A percentile compares a stretch with the other conserved stretches of the same genome.
These are phyloP conservation scores for Fragaria vesca DNA, from an alignment of 306 rosid genomes.

Conservation along the genomic window DNA sequence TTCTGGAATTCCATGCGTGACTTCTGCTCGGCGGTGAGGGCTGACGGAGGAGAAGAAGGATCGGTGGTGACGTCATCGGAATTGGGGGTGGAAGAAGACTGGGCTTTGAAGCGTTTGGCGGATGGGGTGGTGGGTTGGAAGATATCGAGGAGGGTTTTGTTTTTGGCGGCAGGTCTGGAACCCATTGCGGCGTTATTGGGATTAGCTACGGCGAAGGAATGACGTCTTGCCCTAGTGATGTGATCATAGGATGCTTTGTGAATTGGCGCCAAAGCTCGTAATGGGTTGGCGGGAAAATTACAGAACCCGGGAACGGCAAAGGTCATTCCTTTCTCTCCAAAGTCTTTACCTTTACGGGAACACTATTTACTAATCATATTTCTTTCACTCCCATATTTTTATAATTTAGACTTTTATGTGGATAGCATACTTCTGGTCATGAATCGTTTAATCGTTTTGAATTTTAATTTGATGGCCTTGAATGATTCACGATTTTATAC, in stretches of 20 bases:
- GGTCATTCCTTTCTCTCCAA: not conserved
- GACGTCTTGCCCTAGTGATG: not conserved
- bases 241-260: not conserved
- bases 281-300: constrained; percentile 8
- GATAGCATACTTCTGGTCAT: no score
- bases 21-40: constrained; percentile 40
- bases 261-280: constrained; percentile 5
- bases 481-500: no score
- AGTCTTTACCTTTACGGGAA: no score
- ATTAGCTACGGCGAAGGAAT: not conserved
- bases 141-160: constrained; percentile 53
- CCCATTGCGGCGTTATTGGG: constrained; percentile 23
- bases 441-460: no score
- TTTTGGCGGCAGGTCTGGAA: constrained; percentile 26
- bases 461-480: no score
- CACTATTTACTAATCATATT: no score
- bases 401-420: no score
- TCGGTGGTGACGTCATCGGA: not conserved
- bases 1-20: constrained; percentile 61
- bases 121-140: constrained; percentile 33
- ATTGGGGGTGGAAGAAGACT: not conserved
- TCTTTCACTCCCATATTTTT: no score
- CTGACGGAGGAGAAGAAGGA: not conserved
- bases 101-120: constrained; percentile 22
- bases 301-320: not conserved